Base-by-base conservation (phyloP, 768 basidiomycete species). In the Cubamyces sp. region DNA sequence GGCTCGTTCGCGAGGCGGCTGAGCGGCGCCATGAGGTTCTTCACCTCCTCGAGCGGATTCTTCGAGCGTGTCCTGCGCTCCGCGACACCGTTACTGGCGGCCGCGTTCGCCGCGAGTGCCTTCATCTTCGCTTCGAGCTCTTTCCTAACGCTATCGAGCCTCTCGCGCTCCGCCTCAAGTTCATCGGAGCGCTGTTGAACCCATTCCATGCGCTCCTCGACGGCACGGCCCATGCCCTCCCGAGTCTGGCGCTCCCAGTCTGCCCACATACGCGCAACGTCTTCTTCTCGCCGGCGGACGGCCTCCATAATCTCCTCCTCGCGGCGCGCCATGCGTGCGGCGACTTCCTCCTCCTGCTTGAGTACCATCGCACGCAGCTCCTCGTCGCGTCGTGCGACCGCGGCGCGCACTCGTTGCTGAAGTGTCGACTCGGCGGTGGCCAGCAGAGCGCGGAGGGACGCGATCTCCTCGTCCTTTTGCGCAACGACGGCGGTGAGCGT, bases 241-340 rank as follows among this genome's bases (percentile, higher is more conserved):
- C 73, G 69, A 34, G 73, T 60, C 64, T 76, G 74, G 23, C 75
- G 74, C 66, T 82, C 81, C 19, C 84, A 81, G 64, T 88, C 86
- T 46, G 73, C 71, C 85, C 88, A 90, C 15, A 87, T 85, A 12
- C 84, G 79, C 41, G 78, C 79, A 26, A 90, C 76, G 66, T 90
- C 87, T 19, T 77, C 82, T 66, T 91, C 90, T 6, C 89, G 78
- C 52, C 75, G 75, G 28, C 84, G 76, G 5, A 92, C 85, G 1
- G 88, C 87, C 18, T 83, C 81, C 79, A 90, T 80, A 43, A 91
- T 85, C 70, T 90, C 89, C 57, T 87, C 84, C 66, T 92, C 90
- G 2, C 90, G 78, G 54, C 81, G 75, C 25, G 82, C 75, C 78
- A 90, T 90, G 7, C 86, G 84, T 26, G 73, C 74, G 1, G 83